Evolutionary conservation across 2,329 filamentous ascomycete species (phyloP).

Genomic region (Alternaria rosae): DNA sequence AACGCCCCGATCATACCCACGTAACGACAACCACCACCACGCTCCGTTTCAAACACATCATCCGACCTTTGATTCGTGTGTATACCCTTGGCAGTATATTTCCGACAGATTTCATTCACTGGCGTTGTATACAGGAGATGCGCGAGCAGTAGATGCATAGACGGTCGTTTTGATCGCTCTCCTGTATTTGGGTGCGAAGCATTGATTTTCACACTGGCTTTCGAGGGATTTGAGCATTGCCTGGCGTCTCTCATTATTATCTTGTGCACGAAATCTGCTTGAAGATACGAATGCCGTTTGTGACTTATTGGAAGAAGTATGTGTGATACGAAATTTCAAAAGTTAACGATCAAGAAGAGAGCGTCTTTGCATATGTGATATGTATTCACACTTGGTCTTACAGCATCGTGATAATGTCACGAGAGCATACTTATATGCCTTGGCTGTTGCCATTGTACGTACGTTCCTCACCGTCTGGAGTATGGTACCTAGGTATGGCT

Average conservation of each 20-base stretch:
- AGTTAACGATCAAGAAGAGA: background rate
- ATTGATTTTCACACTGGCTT: conserved; percentile 18
- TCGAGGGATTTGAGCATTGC: conserved; percentile 12
- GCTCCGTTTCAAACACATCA: background rate
- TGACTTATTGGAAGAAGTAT: background rate
- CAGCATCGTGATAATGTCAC: background rate
- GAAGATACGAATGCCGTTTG: background rate
- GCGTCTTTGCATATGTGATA: background rate
- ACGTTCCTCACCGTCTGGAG: background rate
- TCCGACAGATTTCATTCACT: conserved; percentile 22
- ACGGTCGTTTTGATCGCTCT: conserved; percentile 11
- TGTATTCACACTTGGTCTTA: background rate
- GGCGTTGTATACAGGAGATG: conserved; percentile 38
- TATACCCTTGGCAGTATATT: conserved; percentile 23
- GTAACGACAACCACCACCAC: background rate
- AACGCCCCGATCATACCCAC: conserved; percentile 1
- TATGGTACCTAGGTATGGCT: background rate
- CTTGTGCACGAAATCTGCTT: background rate
- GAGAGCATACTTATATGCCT: background rate
- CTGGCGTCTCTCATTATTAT: conserved; percentile 4
- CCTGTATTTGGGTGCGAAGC: conserved; percentile 11
- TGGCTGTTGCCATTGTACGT: background rate
- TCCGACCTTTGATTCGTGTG: conserved; percentile 24
- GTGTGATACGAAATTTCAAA: background rate
- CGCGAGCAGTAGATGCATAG: conserved; percentile 31